Evolutionary conservation across 148 eudicot genomes (phyloP).

Genomic region (Vaccinium darrowii): DNA sequence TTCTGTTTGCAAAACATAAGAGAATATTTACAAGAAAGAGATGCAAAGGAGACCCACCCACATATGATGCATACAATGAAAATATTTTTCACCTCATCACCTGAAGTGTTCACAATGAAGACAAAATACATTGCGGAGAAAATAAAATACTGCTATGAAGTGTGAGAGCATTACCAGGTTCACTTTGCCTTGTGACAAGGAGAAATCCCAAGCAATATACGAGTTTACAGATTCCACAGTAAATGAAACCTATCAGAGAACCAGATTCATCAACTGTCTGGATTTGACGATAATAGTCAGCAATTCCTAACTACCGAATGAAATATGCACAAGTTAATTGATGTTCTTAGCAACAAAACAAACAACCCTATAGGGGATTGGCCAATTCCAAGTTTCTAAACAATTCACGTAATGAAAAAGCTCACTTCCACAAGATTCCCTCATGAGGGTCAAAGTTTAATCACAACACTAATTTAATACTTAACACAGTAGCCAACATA

Average conservation of each 20-base stretch:
- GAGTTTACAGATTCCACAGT: constrained; percentile 82
- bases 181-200: constrained; percentile 72
- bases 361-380: background rate
- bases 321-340: background rate
- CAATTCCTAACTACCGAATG: background rate
- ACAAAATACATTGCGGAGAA: background rate
- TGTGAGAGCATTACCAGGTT: constrained; percentile 53
- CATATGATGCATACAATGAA: background rate
- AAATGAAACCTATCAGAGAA: constrained; percentile 60
- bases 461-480: background rate
- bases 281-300: background rate
- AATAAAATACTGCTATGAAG: background rate
- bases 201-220: constrained; percentile 96
- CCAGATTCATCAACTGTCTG: constrained; percentile 5
- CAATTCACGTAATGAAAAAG: background rate
- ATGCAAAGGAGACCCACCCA: background rate
- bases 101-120: background rate
- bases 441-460: background rate
- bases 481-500: background rate
- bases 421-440: background rate
- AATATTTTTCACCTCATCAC: background rate
- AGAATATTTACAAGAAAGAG: background rate
- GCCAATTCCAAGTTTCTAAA: background rate
- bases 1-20: background rate
- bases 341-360: background rate